Percentiles rank a stretch among this genome's conserved stretches.
phyloP scores from a whole-genome alignment of 176 grass and related monocot species.

The Carex kokanica region DNA sequence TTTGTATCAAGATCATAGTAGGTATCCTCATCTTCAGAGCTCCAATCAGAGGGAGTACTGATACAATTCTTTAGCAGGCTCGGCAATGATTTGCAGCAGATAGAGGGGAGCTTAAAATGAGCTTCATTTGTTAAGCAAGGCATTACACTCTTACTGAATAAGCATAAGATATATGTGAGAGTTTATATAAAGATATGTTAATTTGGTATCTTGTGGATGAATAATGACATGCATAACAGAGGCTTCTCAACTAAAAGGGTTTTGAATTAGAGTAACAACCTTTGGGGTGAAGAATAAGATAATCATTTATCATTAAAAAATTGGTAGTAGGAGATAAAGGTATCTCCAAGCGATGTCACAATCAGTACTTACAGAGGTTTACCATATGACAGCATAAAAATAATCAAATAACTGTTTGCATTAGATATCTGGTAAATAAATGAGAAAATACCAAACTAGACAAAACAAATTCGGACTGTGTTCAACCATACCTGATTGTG shows the following conservation, averaged over 20 bases:
- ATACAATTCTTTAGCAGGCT: conserved; percentile 66
- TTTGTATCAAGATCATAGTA: conserved; percentile 46
- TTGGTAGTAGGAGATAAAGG: conserved; percentile 15
- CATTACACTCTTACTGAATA: conserved; percentile 31
- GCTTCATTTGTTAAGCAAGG: conserved; percentile 47
- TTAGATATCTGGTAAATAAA: not conserved
- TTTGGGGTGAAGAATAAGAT: conserved; percentile 76
- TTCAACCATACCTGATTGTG: not conserved
- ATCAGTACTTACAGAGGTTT: not conserved
- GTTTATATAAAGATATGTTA: conserved; percentile 36
- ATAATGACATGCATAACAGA: conserved; percentile 79
- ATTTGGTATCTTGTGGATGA: conserved; percentile 29
- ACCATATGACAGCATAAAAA: not conserved
- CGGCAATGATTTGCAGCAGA: conserved; percentile 51
- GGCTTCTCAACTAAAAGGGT: conserved; percentile 44
- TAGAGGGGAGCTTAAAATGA: conserved; percentile 36
- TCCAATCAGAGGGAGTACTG: conserved; percentile 50
- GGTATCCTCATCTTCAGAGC: conserved; percentile 49
- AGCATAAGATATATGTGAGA: not conserved
- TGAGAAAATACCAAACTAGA: not conserved
- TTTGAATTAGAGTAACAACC: conserved; percentile 34
- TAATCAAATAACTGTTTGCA: not conserved
- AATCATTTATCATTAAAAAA: conserved; percentile 35
- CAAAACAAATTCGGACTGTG: not conserved
- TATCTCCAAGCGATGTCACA: conserved; percentile 8